Percentiles rank a stretch among this genome's conserved stretches.
These are phyloP conservation scores for Akanthomyces uredinophilus DNA, from an alignment of 2,329 filamentous ascomycete species.

Conservation along the genomic window DNA sequence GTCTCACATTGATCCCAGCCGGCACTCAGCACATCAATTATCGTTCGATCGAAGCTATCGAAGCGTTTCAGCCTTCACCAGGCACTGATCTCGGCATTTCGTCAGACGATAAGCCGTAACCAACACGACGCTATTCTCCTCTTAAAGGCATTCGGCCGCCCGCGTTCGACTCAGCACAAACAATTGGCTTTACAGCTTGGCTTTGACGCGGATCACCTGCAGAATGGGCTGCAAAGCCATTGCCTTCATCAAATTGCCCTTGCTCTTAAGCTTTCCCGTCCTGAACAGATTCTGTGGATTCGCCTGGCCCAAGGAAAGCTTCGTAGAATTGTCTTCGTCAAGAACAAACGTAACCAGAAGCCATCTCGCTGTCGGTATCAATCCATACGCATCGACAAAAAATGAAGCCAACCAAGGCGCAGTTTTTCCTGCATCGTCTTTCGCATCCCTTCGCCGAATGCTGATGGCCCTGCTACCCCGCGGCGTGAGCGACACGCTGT, in stretches of 20 bases:
- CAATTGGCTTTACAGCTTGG: slow-evolving; percentile 58
- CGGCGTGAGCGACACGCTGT: neutral
- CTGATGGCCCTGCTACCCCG: neutral
- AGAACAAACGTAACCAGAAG: slow-evolving; percentile 69
- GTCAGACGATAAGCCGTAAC: neutral
- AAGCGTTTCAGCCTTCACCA: neutral
- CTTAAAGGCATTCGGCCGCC: neutral
- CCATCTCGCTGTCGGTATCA: slow-evolving; percentile 8
- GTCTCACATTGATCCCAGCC: neutral
- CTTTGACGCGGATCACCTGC: slow-evolving; percentile 70
- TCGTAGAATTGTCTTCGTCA: slow-evolving; percentile 72
- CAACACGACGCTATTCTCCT: neutral
- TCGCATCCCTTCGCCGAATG: neutral
- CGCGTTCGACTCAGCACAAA: neutral
- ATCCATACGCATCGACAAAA: neutral
- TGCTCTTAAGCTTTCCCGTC: slow-evolving; percentile 87
- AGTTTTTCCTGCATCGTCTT: neutral
- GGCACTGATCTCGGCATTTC: neutral
- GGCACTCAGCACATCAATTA: neutral
- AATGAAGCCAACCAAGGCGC: neutral
- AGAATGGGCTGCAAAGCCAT: slow-evolving; percentile 84
- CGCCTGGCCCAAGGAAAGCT: slow-evolving; percentile 72
- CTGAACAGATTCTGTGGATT: slow-evolving; percentile 89
- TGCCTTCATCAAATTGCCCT: slow-evolving; percentile 91
- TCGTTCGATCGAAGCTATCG: neutral